Conservation (phyloP, 352 stramenopile genomes). For the Peronosclerospora sorghi region DNA sequence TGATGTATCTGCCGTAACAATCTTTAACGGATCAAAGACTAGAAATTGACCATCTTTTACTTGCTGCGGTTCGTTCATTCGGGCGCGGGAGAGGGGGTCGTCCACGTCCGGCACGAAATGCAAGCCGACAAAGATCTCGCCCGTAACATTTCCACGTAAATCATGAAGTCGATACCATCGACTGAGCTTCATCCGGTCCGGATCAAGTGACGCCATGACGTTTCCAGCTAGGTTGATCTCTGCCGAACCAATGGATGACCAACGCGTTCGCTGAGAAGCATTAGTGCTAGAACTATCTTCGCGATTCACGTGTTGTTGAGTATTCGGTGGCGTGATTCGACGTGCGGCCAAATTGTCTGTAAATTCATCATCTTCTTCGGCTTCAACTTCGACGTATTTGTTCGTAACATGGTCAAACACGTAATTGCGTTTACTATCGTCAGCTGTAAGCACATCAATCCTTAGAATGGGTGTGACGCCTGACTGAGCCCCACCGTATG, state of each 20-base stretch:
- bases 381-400: conserved; percentile 80
- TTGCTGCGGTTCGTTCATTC: conserved; percentile 50
- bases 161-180: conserved; percentile 81
- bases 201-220: conserved; percentile 67
- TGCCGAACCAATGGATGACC: conserved; percentile 63
- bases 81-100: conserved; percentile 13
- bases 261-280: conserved; percentile 41
- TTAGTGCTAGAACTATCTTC: conserved; percentile 38
- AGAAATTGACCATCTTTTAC: conserved; percentile 77
- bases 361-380: conserved; percentile 41
- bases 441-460: conserved; percentile 59
- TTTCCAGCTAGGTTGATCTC: conserved; percentile 80
- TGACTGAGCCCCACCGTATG: conserved; percentile 76
- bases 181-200: conserved; percentile 50
- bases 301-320: conserved; percentile 15
- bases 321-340: conserved; percentile 14
- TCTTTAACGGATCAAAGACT: conserved; percentile 82
- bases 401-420: conserved; percentile 80
- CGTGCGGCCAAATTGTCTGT: conserved; percentile 15
- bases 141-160: conserved; percentile 61
- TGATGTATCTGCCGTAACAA: conserved; percentile 41
- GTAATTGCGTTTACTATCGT: conserved; percentile 66
- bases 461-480: conserved; percentile 79
- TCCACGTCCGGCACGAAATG: conserved; percentile 56
- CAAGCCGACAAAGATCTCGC: conserved; percentile 75